Evolutionary conservation across 495 filamentous ascomycete genomes (phyloP), one percentile per base, ranked within the genome.

Genomic region (Astrothelium subdiscretum): DNA sequence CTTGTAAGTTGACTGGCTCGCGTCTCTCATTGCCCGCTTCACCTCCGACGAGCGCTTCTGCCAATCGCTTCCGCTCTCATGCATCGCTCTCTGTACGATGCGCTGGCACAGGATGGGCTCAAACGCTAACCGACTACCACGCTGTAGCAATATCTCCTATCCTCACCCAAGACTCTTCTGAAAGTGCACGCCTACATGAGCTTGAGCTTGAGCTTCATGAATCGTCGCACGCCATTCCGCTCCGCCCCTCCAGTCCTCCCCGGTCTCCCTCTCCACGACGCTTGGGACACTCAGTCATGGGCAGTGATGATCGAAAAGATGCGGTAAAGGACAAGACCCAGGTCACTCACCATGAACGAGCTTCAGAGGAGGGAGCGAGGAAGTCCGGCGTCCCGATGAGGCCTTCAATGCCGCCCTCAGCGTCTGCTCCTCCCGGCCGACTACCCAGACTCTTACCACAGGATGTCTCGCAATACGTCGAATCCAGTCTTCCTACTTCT

Each of bases 1-100:
- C 72, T 67, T 69, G 72, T 74, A 70, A 48, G 72, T 72, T 59
- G 18, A 61, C 51, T 61, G 29, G 57, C 48, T 77, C 40, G 48
- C 48, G 22, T 54, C 48, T 54, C 48, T 54, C 24, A 29, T 54
- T 54, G 24, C 48, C 48, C 48, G 48, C 71, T 76, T 20, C 77
- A 73, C 29, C 73, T 75, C 2, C 73, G 81, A 64, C 57, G 5
- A 15, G 13, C 31, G n/a, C 63, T 82, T 58, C 73, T 74, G 20
- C 78, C 83, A 66, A 68, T 71, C 63, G 69, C 78, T 29, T 82
- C 80, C 38, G 68, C 78, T 54, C 82, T 82, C 65, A 77, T 77
- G 31, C 79, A 79, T 63, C 73, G 76, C 18, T 71, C 75, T 58
- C 68, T 80, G 57, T 72, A 74, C 59, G 62, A 57, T 31, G 69